These are phyloP conservation scores for Cercospora beticola DNA, from an alignment of 2,329 filamentous ascomycete genomes.

Conservation along the genomic window DNA sequence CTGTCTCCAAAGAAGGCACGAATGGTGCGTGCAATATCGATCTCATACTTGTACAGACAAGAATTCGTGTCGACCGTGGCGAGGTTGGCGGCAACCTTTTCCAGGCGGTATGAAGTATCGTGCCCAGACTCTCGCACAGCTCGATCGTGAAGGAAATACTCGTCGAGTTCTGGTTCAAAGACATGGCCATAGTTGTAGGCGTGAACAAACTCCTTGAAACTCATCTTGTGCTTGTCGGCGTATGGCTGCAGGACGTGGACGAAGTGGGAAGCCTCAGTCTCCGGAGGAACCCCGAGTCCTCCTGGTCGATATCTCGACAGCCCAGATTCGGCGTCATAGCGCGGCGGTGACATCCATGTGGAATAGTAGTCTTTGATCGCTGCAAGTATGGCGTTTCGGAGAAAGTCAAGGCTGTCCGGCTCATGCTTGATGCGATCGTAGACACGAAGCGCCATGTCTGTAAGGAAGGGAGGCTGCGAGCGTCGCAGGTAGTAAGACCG, in stretches of 20 bases:
- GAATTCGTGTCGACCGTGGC: constrained; percentile 95
- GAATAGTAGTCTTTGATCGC: constrained; percentile 96
- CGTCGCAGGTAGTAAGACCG: constrained; percentile 92
- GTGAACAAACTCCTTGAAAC: constrained; percentile 77
- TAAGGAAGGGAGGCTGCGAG: constrained; percentile 94
- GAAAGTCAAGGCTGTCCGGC: constrained; percentile 74
- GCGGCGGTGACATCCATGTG: constrained; percentile 74
- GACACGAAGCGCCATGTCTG: constrained; percentile 92
- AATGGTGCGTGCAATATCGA: constrained; percentile 85
- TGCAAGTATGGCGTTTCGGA: constrained; percentile 75
- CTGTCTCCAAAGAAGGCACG: constrained; percentile 80
- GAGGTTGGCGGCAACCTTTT: constrained; percentile 80
- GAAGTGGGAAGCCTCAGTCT: constrained; percentile 87
- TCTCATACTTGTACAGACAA: constrained; percentile 93
- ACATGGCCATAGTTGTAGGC: constrained; percentile 81
- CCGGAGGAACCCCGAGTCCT: constrained; percentile 81
- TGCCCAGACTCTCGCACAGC: constrained; percentile 95
- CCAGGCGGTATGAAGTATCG: constrained; percentile 91
- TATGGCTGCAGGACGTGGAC: constrained; percentile 79
- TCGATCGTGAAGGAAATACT: constrained; percentile 94
- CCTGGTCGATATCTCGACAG: constrained; percentile 82
- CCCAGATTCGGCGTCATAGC: constrained; percentile 73
- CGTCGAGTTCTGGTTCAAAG: constrained; percentile 81
- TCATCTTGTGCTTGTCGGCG: constrained; percentile 77
- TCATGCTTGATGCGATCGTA: constrained; percentile 92